These are phyloP conservation scores for Cytospora piceae DNA, from an alignment of 2,329 filamentous ascomycete genomes.

Conservation along the genomic window DNA sequence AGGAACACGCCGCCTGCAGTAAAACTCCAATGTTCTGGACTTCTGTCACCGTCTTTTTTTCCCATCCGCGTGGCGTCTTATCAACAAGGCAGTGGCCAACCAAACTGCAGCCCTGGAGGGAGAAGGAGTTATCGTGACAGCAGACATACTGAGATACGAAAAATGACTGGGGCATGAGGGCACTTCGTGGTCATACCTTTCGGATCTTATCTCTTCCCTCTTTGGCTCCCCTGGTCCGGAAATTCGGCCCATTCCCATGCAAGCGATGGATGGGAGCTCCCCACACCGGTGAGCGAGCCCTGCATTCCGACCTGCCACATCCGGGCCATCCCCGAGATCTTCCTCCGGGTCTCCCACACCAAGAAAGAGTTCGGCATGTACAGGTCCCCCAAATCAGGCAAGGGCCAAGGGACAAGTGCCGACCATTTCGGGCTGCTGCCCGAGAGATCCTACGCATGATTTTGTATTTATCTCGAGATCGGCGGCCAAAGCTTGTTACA, in stretches of 20 bases:
- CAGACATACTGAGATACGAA: background rate
- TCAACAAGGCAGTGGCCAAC: background rate
- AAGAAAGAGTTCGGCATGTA: constrained; percentile 3
- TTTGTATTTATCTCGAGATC: background rate
- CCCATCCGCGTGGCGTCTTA: background rate
- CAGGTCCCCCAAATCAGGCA: background rate
- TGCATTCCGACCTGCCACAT: constrained; percentile 14
- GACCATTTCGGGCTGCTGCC: background rate
- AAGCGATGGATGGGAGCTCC: constrained; percentile 10
- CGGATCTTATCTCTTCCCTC: background rate
- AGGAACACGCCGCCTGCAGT: background rate
- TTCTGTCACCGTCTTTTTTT: background rate
- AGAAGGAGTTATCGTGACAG: background rate
- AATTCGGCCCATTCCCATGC: constrained; percentile 9
- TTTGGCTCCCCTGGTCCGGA: background rate
- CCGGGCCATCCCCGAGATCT: constrained; percentile 17
- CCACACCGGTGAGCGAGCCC: constrained; percentile 22
- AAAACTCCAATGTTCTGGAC: background rate
- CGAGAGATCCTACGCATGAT: background rate
- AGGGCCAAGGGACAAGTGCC: background rate
- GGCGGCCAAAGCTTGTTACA: background rate
- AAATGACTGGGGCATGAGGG: background rate
- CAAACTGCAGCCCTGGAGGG: background rate
- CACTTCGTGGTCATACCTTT: background rate
- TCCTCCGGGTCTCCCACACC: constrained; percentile 1